Evolutionary conservation across 1,284 basidiomycete genomes (phyloP).

Genomic region (Phenoliferia sp.): DNA sequence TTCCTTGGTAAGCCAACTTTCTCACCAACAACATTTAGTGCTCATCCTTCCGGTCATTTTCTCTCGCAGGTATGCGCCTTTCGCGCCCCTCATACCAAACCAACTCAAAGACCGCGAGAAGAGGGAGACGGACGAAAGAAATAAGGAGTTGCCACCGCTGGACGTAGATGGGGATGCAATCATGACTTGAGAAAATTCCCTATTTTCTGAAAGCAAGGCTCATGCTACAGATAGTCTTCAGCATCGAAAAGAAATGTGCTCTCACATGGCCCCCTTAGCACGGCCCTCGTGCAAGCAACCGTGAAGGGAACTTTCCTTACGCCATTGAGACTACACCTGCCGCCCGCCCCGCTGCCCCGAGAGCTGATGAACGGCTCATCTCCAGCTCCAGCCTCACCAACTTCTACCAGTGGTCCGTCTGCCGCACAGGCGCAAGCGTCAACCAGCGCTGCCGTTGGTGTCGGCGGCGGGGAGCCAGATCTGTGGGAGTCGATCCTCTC

Average conservation of each 20-base stretch:
- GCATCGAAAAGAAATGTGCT: too few relatives aligned
- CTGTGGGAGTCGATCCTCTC: slow-evolving; percentile 58
- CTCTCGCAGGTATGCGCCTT: not conserved
- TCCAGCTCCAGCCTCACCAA: not conserved
- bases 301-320: not conserved
- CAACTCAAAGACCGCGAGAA: not conserved
- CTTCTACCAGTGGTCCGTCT: not conserved
- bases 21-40: not conserved
- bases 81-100: not conserved
- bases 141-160: not conserved
- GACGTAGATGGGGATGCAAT: not conserved
- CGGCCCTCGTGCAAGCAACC: too few relatives aligned
- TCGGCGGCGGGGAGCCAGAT: slow-evolving; percentile 8
- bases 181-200: not conserved
- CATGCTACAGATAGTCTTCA: too few relatives aligned
- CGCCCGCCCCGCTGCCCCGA: too few relatives aligned
- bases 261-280: too few relatives aligned
- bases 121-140: not conserved
- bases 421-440: not conserved
- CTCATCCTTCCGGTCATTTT: not conserved
- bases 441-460: not conserved
- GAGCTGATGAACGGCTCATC: not conserved
- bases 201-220: not conserved
- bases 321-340: not conserved
- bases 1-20: slow-evolving; percentile 51